Evolutionary conservation across 1,284 basidiomycete genomes (phyloP).

Genomic region (Mycena citricolor): DNA sequence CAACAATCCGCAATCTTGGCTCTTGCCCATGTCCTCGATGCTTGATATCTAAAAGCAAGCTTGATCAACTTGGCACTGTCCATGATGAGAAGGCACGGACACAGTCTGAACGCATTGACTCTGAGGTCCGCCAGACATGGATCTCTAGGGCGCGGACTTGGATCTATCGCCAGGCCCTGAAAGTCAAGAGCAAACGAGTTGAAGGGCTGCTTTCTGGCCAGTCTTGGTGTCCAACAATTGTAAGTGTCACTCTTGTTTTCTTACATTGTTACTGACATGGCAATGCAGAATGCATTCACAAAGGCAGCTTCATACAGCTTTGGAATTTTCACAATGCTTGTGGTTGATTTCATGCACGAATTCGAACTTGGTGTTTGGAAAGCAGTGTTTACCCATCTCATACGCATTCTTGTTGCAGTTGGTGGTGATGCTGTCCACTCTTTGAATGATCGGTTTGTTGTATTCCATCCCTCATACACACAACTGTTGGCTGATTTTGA

Average conservation of each 20-base stretch:
- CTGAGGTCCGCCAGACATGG: neutral
- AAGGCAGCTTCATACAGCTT: slow-evolving; percentile 15
- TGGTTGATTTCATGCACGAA: slow-evolving; percentile 31
- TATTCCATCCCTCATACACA: neutral
- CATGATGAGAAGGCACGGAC: slow-evolving; percentile 16
- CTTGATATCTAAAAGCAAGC: slow-evolving; percentile 24
- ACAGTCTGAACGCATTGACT: slow-evolving; percentile 3
- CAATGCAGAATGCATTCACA: slow-evolving; percentile 36
- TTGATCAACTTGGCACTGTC: slow-evolving; percentile 24
- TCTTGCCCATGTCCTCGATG: slow-evolving; percentile 34
- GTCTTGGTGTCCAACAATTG: slow-evolving; percentile 31
- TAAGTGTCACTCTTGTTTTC: slow-evolving; percentile 9
- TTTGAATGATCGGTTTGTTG: slow-evolving; percentile 19
- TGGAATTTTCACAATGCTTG: slow-evolving; percentile 26
- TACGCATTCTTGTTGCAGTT: slow-evolving; percentile 26
- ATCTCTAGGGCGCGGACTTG: slow-evolving; percentile 22
- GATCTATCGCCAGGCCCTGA: slow-evolving; percentile 29
- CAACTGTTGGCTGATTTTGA: neutral
- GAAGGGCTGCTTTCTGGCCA: slow-evolving; percentile 26
- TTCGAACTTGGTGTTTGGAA: slow-evolving; percentile 32
- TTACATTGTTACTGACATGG: slow-evolving; percentile 1
- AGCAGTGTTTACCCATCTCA: slow-evolving; percentile 29
- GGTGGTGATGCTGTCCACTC: slow-evolving; percentile 7
- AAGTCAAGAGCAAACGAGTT: slow-evolving; percentile 25
- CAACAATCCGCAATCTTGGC: slow-evolving; percentile 31